Evolutionary conservation across 2,329 filamentous ascomycete genomes (phyloP), one percentile per base, ranked within the genome.

Genomic region (Exophiala sideris): DNA sequence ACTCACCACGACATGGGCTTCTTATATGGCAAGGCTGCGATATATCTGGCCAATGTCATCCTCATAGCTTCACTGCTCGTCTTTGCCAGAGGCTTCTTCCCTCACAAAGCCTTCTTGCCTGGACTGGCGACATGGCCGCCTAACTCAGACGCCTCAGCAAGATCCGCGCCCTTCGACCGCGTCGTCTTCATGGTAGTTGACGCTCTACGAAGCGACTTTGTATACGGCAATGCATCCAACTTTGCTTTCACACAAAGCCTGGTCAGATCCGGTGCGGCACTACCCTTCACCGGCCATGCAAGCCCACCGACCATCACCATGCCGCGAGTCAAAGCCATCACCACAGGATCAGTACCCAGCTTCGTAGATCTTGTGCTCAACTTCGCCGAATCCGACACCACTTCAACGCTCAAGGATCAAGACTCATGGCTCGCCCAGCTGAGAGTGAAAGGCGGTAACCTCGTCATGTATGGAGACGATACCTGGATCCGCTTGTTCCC

Each of bases 401-500:
- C 88, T 11, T 96, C 94, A 1, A 92, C 88, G 2, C 81, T 99
- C 20, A 86, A 89, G 11, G 82, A 82, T 24, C 94, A 97, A 72
- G 94, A 99, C 69, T 96, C 91, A 32, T 99, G 95, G 92, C 81
- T 99, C 21, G 88, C 91, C 34, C 94, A 99, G 76, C 84, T 99
- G 73, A 92, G 86, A 69, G 84, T 85, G 34, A 87, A 84, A 65
- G 61, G 57, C 5, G 89, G 89, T 16, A 91, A 89, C 65, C 78
- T 97, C 58, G 77, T 96, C 68, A 94, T 99, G 86, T 96, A 94
- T 67, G 94, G 94, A 45, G 94, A 99, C 67, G 94, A 99, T 70
- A 99, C 94, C 16, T 99, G 94, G 95, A 76, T 99, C 63, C 97
- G 96, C 75, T 79, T 99, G 11, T 99, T 99, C 65, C 94, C 94